Evolutionary conservation across 495 filamentous ascomycete species (phyloP).

Genomic region (Sabuloglossum arenarium): DNA sequence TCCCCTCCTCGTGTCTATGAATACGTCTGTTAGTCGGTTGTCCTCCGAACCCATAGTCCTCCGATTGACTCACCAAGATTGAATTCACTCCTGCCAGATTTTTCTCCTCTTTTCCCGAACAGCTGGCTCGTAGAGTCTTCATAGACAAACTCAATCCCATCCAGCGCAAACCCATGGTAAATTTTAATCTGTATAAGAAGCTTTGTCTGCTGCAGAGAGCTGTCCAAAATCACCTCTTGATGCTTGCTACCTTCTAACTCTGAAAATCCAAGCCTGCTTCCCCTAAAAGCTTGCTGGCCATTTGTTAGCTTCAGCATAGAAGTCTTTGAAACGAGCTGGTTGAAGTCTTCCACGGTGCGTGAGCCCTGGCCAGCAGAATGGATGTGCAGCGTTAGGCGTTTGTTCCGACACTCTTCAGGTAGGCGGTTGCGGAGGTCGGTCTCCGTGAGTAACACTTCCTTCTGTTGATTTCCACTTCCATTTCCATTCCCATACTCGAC

Average conservation of each 20-base stretch:
- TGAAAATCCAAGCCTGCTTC: conserved; percentile 55
- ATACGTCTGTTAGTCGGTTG: not conserved
- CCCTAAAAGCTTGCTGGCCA: conserved; percentile 49
- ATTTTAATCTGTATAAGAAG: conserved; percentile 55
- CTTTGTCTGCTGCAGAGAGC: conserved; percentile 43
- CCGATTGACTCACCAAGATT: conserved; percentile 39
- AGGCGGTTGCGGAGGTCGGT: conserved; percentile 48
- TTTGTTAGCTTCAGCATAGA: conserved; percentile 56
- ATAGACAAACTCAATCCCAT: conserved; percentile 84
- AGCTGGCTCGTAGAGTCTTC: conserved; percentile 74
- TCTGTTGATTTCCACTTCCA: conserved; percentile 33
- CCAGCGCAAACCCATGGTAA: conserved; percentile 58
- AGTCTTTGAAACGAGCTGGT: conserved; percentile 39
- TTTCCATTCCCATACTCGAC: conserved; percentile 52
- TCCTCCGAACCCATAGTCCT: not conserved
- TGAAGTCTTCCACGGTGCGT: conserved; percentile 53
- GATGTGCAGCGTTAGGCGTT: conserved; percentile 45
- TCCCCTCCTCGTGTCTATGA: conserved; percentile 54
- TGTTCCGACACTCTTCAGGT: conserved; percentile 48
- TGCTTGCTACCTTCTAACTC: conserved; percentile 49
- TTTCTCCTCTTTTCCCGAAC: conserved; percentile 70
- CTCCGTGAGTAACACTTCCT: conserved; percentile 53
- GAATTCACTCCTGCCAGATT: conserved; percentile 55
- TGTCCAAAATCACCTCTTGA: conserved; percentile 55
- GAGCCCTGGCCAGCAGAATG: conserved; percentile 55